phyloP scores from a whole-genome alignment of 495 filamentous ascomycete species.

The Articulospora tetracladia region DNA sequence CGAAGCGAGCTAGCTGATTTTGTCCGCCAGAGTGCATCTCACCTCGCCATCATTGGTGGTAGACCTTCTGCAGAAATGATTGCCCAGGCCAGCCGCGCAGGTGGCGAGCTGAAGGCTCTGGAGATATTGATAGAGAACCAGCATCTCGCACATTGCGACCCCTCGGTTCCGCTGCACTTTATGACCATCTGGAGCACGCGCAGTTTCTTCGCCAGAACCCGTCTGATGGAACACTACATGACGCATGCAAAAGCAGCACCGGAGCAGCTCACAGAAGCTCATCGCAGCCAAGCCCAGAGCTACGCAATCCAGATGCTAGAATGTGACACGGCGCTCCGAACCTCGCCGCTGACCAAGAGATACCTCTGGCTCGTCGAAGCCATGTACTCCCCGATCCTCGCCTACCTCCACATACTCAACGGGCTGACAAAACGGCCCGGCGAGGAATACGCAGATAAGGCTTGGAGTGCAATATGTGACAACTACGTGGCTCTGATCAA shows the following conservation, averaged over 20 bases:
- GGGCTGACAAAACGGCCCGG: slow-evolving; percentile 45
- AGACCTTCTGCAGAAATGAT: slow-evolving; percentile 31
- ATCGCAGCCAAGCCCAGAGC: slow-evolving; percentile 42
- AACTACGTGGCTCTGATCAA: slow-evolving; percentile 34
- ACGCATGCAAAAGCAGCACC: slow-evolving; percentile 30
- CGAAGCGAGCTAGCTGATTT: slow-evolving; percentile 45
- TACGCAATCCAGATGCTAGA: slow-evolving; percentile 38
- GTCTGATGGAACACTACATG: slow-evolving; percentile 34
- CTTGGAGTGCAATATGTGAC: slow-evolving; percentile 38
- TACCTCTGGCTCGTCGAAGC: slow-evolving; percentile 45
- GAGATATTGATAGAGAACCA: slow-evolving; percentile 39
- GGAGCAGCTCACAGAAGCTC: slow-evolving; percentile 9
- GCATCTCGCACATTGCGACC: slow-evolving; percentile 53
- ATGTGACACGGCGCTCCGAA: slow-evolving; percentile 42
- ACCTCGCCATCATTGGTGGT: slow-evolving; percentile 36
- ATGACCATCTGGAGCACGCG: slow-evolving; percentile 43
- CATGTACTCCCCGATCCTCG: slow-evolving; percentile 45
- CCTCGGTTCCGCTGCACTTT: slow-evolving; percentile 54
- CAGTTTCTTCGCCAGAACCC: slow-evolving; percentile 35
- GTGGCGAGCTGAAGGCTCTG: slow-evolving; percentile 31
- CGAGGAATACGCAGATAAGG: slow-evolving; percentile 43
- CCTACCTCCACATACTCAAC: slow-evolving; percentile 47
- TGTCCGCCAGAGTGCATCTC: slow-evolving; percentile 41
- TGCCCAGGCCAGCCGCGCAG: slow-evolving; percentile 43
- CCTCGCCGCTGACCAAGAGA: slow-evolving; percentile 33